Base-by-base conservation (phyloP, 1,139 yeast genomes). In the Meyerozyma athensensis region DNA sequence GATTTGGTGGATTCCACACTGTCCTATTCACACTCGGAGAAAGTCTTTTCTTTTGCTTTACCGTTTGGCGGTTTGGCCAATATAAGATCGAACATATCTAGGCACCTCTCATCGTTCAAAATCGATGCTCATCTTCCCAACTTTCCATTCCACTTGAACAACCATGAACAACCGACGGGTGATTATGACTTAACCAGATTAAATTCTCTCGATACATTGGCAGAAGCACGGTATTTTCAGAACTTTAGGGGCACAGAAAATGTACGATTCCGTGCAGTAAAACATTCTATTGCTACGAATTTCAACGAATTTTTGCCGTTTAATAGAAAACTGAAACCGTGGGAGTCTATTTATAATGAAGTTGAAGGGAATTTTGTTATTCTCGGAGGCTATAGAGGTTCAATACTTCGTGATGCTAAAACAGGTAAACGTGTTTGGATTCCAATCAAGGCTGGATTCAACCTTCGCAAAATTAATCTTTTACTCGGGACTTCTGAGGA, bases 381-480 rank as follows among this genome's bases (percentile, higher is more conserved):
- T 1, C 44, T 89, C 59, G 96, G 97, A 3, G 97, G 97, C 0
- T 89, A 85, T 57, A 68, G 97, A 50, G 97, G 97, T 1, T 79
- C 89, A 20, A 74, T 83, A n/a, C 59, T 89, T 39, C 59, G 94
- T 34, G 94, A 86, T 50, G 53, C 76, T 0, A 67, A 66, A 23
- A 81, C 95, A 0, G 63, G 68, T 13, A 75, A 81, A 43, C 66
- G 92, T 36, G 75, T 85, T 1, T 89, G 97, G 97, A 77, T 89
- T 23, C 97, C 97, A 0, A 56, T 87, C 22, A 83, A 84, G 50
- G 96, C 94, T 0, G 96, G 96, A 0, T 72, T 89, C 39, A 80
- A 86, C 48, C 63, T 87, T 32, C 65, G 82, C 16, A 83, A 79
- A 50, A 77, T 82, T 41, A 79, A 85, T 61, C 61, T 89, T 20